Evolutionary conservation across 2,329 filamentous ascomycete genomes (phyloP).

Genomic region (Apiospora aurea): DNA sequence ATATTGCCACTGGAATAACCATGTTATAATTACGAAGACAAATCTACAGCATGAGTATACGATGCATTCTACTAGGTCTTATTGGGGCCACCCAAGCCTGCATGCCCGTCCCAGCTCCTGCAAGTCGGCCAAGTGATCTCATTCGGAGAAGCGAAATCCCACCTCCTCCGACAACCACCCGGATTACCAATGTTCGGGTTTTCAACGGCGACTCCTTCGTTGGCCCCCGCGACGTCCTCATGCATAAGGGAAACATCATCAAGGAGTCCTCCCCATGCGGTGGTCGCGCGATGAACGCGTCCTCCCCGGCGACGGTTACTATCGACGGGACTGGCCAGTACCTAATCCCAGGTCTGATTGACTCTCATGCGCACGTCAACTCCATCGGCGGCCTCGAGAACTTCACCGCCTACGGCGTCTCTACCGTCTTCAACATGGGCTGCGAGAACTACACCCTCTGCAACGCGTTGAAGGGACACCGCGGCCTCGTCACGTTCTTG

Average conservation of each 20-base stretch:
- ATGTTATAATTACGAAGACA: too few relatives aligned
- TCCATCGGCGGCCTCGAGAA: background rate
- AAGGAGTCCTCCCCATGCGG: background rate
- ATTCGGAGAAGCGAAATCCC: background rate
- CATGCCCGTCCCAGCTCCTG: background rate
- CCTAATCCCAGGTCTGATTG: background rate
- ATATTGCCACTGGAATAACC: too few relatives aligned
- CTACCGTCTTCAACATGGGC: constrained; percentile 6
- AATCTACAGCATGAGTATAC: background rate
- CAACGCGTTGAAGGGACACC: background rate
- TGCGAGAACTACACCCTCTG: constrained; percentile 9
- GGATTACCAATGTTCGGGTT: background rate
- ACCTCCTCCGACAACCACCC: background rate
- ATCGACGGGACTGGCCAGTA: background rate
- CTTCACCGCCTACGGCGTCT: background rate
- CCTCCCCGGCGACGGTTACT: background rate
- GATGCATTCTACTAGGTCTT: background rate
- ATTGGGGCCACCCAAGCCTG: background rate
- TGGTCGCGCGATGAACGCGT: background rate
- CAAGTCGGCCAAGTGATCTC: background rate
- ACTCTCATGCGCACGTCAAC: background rate
- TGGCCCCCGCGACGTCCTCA: background rate
- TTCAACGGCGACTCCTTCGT: background rate
- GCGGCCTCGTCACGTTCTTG: background rate
- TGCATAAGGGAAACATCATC: background rate